Conservation (phyloP, 306 rosid genomes). For the Cucurbita argyrosperma region DNA sequence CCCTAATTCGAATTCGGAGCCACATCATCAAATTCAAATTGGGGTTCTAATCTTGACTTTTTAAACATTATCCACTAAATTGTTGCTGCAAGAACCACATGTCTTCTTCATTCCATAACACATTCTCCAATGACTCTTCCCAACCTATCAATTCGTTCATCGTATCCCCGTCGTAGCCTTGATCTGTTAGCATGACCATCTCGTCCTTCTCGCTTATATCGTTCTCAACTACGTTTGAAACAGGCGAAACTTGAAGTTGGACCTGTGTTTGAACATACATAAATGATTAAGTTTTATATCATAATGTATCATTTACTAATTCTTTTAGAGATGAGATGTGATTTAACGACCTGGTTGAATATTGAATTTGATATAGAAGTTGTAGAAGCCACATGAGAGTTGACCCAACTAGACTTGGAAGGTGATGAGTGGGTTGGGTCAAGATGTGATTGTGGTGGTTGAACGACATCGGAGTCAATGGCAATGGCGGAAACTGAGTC, state of each 20-base stretch:
- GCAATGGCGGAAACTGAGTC: too few relatives aligned
- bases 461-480: background rate
- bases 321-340: background rate
- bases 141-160: slow-evolving; percentile 18
- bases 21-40: slow-evolving; percentile 3
- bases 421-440: background rate
- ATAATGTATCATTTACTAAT: background rate
- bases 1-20: background rate
- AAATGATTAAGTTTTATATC: background rate
- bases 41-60: background rate
- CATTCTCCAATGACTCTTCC: slow-evolving; percentile 26
- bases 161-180: background rate
- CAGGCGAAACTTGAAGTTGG: slow-evolving; percentile 5
- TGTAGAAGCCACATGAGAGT: background rate
- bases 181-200: too few relatives aligned
- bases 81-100: slow-evolving; percentile 44
- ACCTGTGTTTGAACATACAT: background rate
- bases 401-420: background rate
- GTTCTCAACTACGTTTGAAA: slow-evolving; percentile 14
- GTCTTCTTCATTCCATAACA: slow-evolving; percentile 61
- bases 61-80: slow-evolving; percentile 17
- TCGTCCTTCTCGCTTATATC: background rate
- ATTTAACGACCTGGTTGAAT: background rate
- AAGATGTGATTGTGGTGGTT: background rate
- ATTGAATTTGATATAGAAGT: background rate